Evolutionary conservation across 1,139 yeast genomes (phyloP), one percentile per base, ranked within the genome.

Genomic region (Protomyces gravidus): DNA sequence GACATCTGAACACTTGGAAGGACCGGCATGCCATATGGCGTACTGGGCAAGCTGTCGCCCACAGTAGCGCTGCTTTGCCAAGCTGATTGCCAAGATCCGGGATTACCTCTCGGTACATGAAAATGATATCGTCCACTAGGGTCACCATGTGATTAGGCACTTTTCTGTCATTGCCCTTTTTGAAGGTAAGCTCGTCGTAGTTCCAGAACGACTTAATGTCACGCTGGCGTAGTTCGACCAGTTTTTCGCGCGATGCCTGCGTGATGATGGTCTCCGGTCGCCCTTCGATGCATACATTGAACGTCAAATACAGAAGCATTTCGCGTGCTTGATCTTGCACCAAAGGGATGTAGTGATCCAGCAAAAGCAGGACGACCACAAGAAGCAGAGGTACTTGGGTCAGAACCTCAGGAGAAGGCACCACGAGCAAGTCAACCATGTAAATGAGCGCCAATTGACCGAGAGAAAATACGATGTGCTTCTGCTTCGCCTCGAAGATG

Each of bases 41-140:
- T 0, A 92, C 98, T 1, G 97, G 95, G 74, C 98, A 92, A 0
- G 96, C 84, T 0, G 98, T 92, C 0, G 98, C 97, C 98, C 98
- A 94, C 40, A 79, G 78, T 50, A 94, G 76, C 0, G 97, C 88
- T 1, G 82, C 83, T 51, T 85, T 75, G 56, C 95, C 85, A 98
- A 98, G 89, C 59, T 84, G 85, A 55, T 80, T 80, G 67, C 85
- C 94, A 27, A 90, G 74, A 2, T 76, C 78, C 1, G 84, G 82
- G 6, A 73, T 71, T 2, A 78, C 69, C 17, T 32, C 58, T 25
- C 60, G 39, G 67, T 89, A 82, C 1, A 86, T 78, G 28, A 78
- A 80, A 42, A 89, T 69, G 1, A 86, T 77, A 61, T 81, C 81
- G 62, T 89, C 75, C 5, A 88, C 84, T 63, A 90, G 74, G n/a